Evolutionary conservation across 169 alveolate genomes (phyloP).

Genomic region (Cyclospora cayetanensis): DNA sequence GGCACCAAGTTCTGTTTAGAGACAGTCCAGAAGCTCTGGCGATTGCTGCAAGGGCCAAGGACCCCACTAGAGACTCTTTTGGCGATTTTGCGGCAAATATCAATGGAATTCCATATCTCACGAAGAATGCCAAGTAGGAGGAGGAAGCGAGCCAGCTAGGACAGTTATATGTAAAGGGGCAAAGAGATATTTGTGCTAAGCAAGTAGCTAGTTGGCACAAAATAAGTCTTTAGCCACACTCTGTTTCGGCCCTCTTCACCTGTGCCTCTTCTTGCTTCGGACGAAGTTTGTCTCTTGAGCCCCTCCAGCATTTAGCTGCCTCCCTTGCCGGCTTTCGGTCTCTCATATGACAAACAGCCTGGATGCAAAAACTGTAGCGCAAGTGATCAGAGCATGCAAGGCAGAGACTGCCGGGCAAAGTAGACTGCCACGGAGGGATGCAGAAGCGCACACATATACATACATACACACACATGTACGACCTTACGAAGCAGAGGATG

Average conservation of each 20-base stretch:
- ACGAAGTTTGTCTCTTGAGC: neutral
- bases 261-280: neutral
- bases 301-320: neutral
- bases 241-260: neutral
- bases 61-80: conserved; percentile 27
- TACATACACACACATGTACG: too few relatives aligned
- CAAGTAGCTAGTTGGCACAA: too few relatives aligned
- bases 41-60: neutral
- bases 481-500: neutral
- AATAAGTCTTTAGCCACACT: too few relatives aligned
- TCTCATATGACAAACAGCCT: neutral
- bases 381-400: neutral
- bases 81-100: conserved; percentile 44
- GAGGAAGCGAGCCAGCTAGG: too few relatives aligned
- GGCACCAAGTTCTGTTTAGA: conserved; percentile 43
- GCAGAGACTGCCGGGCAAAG: neutral
- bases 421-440: neutral
- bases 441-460: neutral
- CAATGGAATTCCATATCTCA: neutral
- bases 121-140: conserved; percentile 41
- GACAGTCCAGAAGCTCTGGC: neutral
- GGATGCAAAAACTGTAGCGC: neutral
- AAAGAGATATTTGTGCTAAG: too few relatives aligned
- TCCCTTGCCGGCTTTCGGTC: neutral
- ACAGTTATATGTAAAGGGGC: too few relatives aligned